These are phyloP conservation scores for Austroboletus novae-zelandiae DNA, from an alignment of 1,284 basidiomycete species.

Conservation along the genomic window DNA sequence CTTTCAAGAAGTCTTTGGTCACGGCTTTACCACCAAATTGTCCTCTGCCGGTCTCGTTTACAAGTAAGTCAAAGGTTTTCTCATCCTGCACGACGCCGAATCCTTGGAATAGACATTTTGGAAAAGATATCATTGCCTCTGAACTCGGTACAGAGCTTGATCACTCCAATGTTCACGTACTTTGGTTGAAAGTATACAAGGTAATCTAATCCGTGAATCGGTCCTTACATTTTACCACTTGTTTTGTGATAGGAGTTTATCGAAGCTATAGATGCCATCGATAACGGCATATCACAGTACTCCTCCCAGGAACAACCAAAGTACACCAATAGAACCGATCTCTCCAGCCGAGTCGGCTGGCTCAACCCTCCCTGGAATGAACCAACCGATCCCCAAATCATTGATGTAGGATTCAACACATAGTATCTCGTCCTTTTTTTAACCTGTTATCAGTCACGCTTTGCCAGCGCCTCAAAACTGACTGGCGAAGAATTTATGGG, in stretches of 20 bases:
- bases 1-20: conserved; percentile 87
- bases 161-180: conserved; percentile 63
- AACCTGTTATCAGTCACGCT: conserved; percentile 52
- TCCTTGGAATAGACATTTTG: conserved; percentile 73
- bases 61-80: conserved; percentile 57
- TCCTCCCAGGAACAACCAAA: conserved; percentile 56
- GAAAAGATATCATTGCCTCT: conserved; percentile 81
- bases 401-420: conserved; percentile 56
- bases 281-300: conserved; percentile 91
- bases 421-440: conserved; percentile 1
- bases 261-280: conserved; percentile 93
- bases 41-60: conserved; percentile 93
- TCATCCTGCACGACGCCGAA: conserved; percentile 1
- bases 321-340: conserved; percentile 78
- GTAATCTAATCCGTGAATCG: conserved; percentile 31
- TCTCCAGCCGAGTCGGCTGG: conserved; percentile 76
- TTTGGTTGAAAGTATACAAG: conserved; percentile 91
- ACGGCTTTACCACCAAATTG: conserved; percentile 84
- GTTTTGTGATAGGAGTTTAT: conserved; percentile 70
- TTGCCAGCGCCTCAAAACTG: conserved; percentile 77
- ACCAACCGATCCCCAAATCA: conserved; percentile 51
- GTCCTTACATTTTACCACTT: neutral
- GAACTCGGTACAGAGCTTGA: conserved; percentile 50
- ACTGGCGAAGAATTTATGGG: conserved; percentile 87
- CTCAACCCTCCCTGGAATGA: conserved; percentile 96